Evolutionary conservation across 441 rosid genomes (phyloP), one percentile per base, ranked within the genome.

Genomic region (Populus hybrid): DNA sequence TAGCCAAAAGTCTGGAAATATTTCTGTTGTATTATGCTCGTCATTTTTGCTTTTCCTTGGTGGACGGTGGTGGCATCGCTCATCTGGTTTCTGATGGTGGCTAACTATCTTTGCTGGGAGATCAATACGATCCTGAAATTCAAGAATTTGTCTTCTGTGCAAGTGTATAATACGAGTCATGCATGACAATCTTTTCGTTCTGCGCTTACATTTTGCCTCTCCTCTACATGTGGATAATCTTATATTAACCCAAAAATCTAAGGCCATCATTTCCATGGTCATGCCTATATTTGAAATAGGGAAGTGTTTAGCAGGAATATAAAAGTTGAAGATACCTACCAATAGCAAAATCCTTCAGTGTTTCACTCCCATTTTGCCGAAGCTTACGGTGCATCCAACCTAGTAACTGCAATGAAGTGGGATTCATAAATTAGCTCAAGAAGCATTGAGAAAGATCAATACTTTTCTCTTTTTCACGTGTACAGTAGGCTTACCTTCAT

Each of bases 331-430:
- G 32, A 64, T 66, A 77, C 87, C 83, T 86, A 93, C 95, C 95
- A 28, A 85, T 68, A 69, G 85, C 84, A 76, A 89, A 88, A 83
- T 93, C 97, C 80, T 88, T 91, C 79, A 88, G 75, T 8, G 86
- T 83, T 75, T 91, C 94, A 34, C 82, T 75, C 80, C 87, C 86
- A 75, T 88, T 87, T 72, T 90, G 95, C 75, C 94, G 84, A 35
- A 90, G 86, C 84, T 93, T 93, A 1, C 93, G 90, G 83, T 93
- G 95, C 95, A 93, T 90, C 97, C 97, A 93, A 76, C 88, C 93
- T 26, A 89, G 88, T 81, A 93, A 87, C 97, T 93, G 87, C 90
- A 89, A 66, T 72, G 70, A 75, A 75, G 70, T 67, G 74, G 71
- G 69, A 77, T 70, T 50, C 63, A 67, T 35, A 26, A 30, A 16